A percentile compares a stretch with the other conserved stretches of the same genome.
Evolutionary conservation across 306 rosid genomes (phyloP).

Genomic region (Dalbergia oliveri): DNA sequence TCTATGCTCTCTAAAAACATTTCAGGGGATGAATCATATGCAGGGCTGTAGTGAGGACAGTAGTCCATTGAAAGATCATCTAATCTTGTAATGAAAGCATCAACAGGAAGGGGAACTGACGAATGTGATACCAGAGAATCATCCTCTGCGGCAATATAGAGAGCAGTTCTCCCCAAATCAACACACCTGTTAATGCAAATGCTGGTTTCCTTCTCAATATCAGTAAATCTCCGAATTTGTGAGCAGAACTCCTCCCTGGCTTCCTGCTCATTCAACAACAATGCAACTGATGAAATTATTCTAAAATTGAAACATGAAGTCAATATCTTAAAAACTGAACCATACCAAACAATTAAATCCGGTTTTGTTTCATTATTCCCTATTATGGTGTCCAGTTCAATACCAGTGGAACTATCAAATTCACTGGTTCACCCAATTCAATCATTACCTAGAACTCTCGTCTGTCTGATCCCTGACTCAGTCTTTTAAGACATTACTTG

Average conservation of each 20-base stretch:
- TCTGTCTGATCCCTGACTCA: background rate
- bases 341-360: background rate
- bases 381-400: too few relatives aligned
- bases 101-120: conserved; percentile 91
- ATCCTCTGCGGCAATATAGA: conserved; percentile 90
- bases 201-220: conserved; percentile 82
- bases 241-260: conserved; percentile 82
- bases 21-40: conserved; percentile 71
- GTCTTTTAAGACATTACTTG: background rate
- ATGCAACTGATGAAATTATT: conserved; percentile 20
- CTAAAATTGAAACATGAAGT: background rate
- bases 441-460: background rate
- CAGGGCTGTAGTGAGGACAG: conserved; percentile 73
- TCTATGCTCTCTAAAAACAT: conserved; percentile 79
- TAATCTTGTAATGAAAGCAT: conserved; percentile 75
- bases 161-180: conserved; percentile 89
- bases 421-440: too few relatives aligned
- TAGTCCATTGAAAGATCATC: conserved; percentile 88
- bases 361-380: too few relatives aligned
- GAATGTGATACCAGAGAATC: conserved; percentile 96
- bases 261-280: conserved; percentile 62
- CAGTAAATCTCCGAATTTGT: conserved; percentile 71
- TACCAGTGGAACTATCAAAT: too few relatives aligned
- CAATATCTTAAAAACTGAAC: background rate
- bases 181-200: conserved; percentile 79